Evolutionary conservation across 2,329 filamentous ascomycete species (phyloP), one percentile per base, ranked within the genome.

Genomic region (Fusarium decemcellulare): DNA sequence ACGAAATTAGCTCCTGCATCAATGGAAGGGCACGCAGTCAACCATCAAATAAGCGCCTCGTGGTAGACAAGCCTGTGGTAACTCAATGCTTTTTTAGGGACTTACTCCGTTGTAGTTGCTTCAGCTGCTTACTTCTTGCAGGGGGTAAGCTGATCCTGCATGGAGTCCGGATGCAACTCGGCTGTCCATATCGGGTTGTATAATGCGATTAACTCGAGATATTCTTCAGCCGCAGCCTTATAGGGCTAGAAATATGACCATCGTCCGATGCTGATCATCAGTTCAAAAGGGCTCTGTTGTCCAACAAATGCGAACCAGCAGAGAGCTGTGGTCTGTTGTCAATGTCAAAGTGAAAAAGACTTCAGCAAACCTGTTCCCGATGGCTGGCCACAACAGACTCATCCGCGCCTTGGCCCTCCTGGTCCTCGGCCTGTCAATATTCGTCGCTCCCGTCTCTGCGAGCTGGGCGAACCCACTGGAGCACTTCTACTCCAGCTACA

Each of bases 391-490:
- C 16, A 42, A 42, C 7, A 51, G 30, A 34, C 29, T 58, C 29
- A 12, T 15, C 12, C 34, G 29, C 16, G 36, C 27, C 29, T 30
- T 55, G 12, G 27, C 27, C 51, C 16, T 61, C n/a, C 34, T 37
- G 36, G 51, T n/a, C 29, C 10, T 61, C 12, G 16, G 16, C 12
- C 29, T 64, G 36, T 34, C 16, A 6, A 39, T 61, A 11, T 46
- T 61, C 16, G 34, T 43, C 9, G 23, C 39, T 8, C 61, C 58
- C 11, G 61, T 23, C 8, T 34, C 52, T 7, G 57, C 61, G 8
- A 40, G 18, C 27, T 61, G 51, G 61, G 9, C 2, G 2, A 57
- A 65, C 30, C 62, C 53, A 7, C 18, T 52, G 34, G 58, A 64
- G 8, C 12, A 14, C 27, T 64, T 61, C 39, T 64, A 51, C 36